These are phyloP conservation scores for Neolentinus lepideus DNA, from an alignment of 1,284 basidiomycete genomes.

Conservation along the genomic window DNA sequence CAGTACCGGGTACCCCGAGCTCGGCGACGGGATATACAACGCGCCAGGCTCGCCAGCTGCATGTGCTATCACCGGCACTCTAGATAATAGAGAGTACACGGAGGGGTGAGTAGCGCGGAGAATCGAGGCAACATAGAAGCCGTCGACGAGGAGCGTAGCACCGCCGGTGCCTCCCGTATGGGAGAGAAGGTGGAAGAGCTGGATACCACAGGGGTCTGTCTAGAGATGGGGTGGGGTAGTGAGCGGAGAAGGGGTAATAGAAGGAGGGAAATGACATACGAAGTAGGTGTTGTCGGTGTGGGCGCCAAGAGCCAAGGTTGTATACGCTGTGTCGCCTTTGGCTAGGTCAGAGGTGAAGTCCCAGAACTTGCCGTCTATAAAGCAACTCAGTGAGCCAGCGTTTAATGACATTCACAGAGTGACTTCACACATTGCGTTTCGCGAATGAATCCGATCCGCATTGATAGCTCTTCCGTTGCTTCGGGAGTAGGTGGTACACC, in stretches of 20 bases:
- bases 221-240: conserved; percentile 20
- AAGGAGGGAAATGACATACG: conserved; percentile 36
- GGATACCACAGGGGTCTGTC: conserved; percentile 91
- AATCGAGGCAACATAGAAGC: conserved; percentile 84
- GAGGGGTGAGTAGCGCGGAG: conserved; percentile 71
- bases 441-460: conserved; percentile 83
- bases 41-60: conserved; percentile 76
- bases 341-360: conserved; percentile 92
- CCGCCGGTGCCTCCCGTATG: conserved; percentile 83
- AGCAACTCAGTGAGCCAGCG: too few relatives aligned
- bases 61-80: conserved; percentile 72
- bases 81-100: conserved; percentile 67
- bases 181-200: conserved; percentile 91
- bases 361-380: conserved; percentile 87
- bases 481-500: conserved; percentile 79
- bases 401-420: too few relatives aligned
- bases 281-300: conserved; percentile 98
- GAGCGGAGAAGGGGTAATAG: conserved; percentile 1
- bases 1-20: conserved; percentile 60
- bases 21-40: conserved; percentile 57
- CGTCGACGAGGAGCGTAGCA: conserved; percentile 87
- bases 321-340: conserved; percentile 91
- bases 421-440: conserved; percentile 80
- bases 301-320: conserved; percentile 79
- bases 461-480: conserved; percentile 76